Percentiles rank a stretch among this genome's conserved stretches.
Evolutionary conservation across 2,329 filamentous ascomycete species (phyloP).

Genomic region (Fusarium brachygibbosum): DNA sequence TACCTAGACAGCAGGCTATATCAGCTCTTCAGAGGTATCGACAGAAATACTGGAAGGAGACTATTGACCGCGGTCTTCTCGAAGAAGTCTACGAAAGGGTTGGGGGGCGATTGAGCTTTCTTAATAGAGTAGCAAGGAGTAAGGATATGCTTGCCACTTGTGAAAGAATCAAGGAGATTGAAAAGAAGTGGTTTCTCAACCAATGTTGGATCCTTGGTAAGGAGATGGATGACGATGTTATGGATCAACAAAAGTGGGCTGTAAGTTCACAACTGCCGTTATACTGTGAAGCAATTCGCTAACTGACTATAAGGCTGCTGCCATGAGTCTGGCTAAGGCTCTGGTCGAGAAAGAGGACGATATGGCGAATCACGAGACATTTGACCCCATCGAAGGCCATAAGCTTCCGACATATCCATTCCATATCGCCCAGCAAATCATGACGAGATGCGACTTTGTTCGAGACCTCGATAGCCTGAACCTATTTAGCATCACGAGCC

Average conservation of each 20-base stretch:
- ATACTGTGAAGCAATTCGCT: conserved; percentile 11
- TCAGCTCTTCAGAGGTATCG: conserved; percentile 84
- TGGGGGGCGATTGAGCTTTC: conserved; percentile 87
- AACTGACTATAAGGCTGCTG: conserved; percentile 73
- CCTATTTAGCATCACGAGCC: conserved; percentile 92
- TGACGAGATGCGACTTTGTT: conserved; percentile 97
- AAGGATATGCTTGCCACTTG: conserved; percentile 84
- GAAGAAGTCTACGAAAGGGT: conserved; percentile 87
- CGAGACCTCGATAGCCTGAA: conserved; percentile 93
- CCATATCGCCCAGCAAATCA: conserved; percentile 88
- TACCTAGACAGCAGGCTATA: conserved; percentile 83
- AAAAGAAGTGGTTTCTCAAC: conserved; percentile 83
- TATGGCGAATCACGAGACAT: conserved; percentile 68
- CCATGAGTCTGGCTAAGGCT: conserved; percentile 92
- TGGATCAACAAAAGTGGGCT: conserved; percentile 97
- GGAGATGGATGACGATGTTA: conserved; percentile 95
- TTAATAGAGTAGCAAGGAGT: conserved; percentile 91
- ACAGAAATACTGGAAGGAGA: conserved; percentile 79
- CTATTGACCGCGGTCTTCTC: conserved; percentile 67
- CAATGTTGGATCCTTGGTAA: conserved; percentile 80
- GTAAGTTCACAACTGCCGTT: conserved; percentile 63
- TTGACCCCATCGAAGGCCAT: conserved; percentile 76
- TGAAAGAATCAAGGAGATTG: conserved; percentile 76
- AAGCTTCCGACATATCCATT: conserved; percentile 84
- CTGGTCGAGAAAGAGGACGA: conserved; percentile 85